Evolutionary conservation across 2,329 filamentous ascomycete genomes (phyloP).

Genomic region (Cytospora leucostoma): DNA sequence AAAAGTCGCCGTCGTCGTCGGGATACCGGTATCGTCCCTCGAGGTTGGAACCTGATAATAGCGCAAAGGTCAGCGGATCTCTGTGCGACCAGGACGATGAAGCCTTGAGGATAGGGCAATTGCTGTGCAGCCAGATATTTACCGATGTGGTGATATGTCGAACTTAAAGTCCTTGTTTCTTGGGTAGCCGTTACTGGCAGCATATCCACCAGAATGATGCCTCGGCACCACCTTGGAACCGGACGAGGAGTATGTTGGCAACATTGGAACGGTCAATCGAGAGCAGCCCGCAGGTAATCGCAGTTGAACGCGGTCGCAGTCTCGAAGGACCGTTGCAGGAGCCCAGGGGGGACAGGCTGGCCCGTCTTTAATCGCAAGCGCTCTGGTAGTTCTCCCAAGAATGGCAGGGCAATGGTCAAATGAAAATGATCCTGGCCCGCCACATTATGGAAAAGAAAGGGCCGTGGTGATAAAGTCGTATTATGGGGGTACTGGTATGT

Average conservation of each 20-base stretch:
- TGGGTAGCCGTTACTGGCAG: conserved; percentile 72
- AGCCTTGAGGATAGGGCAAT: conserved; percentile 9
- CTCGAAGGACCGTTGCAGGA: conserved; percentile 25
- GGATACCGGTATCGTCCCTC: conserved; percentile 69
- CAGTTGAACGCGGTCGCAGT: conserved; percentile 21
- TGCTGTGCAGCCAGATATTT: conserved; percentile 39
- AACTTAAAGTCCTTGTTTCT: conserved; percentile 66
- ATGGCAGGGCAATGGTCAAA: conserved; percentile 19
- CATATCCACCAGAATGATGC: conserved; percentile 73
- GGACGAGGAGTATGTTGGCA: conserved; percentile 60
- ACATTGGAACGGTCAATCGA: conserved; percentile 45
- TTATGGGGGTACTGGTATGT: conserved; percentile 6
- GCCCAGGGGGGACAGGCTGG: conserved; percentile 25
- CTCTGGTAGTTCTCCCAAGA: conserved; percentile 13
- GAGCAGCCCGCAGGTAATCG: conserved; percentile 2
- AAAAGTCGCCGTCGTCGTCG: conserved; percentile 74
- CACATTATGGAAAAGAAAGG: conserved; percentile 19
- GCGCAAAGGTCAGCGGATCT: conserved; percentile 28
- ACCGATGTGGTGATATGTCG: conserved; percentile 89
- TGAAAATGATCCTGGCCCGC: conserved; percentile 17
- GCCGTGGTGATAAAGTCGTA: conserved; percentile 16
- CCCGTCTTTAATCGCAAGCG: conserved; percentile 23
- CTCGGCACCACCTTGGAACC: conserved; percentile 77
- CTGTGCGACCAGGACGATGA: not conserved
- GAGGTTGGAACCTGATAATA: conserved; percentile 75